phyloP scores from a whole-genome alignment of 768 basidiomycete genomes.

The Lentinula aciculospora region DNA sequence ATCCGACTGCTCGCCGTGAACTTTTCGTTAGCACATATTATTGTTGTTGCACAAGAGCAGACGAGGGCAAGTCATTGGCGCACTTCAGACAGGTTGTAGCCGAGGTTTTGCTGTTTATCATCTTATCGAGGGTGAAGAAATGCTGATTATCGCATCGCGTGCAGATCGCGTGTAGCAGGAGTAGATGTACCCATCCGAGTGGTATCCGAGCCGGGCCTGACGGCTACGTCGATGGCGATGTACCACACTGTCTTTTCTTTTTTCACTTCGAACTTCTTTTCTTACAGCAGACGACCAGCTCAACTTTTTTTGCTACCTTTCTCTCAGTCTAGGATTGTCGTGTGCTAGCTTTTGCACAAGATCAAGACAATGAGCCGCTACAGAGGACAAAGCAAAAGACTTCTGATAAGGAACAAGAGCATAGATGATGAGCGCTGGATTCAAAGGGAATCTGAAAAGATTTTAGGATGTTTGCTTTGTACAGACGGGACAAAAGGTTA shows the following conservation, averaged over 20 bases:
- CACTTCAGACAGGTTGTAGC: too few species aligned
- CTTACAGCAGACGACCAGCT: background rate
- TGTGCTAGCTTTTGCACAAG: background rate
- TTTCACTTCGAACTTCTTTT: background rate
- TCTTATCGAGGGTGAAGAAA: too few species aligned
- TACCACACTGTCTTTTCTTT: slow-evolving; percentile 1
- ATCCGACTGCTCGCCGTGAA: too few species aligned
- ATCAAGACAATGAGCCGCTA: background rate
- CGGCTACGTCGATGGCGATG: slow-evolving; percentile 6
- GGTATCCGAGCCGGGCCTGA: slow-evolving; percentile 1
- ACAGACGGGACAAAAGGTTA: background rate
- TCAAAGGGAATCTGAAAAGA: background rate
- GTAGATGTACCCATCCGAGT: background rate
- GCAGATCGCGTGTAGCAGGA: background rate
- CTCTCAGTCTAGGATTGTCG: background rate
- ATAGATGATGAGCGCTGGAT: too few species aligned
- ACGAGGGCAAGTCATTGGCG: too few species aligned
- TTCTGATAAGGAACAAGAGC: too few species aligned
- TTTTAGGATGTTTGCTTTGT: background rate
- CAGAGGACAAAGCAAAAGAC: background rate
- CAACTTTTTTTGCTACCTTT: background rate
- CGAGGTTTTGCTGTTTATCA: too few species aligned
- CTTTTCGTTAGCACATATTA: too few species aligned
- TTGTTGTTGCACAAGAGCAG: too few species aligned
- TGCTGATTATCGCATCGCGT: background rate